These are phyloP conservation scores for Chalciporus piperatus DNA, from an alignment of 768 basidiomycete genomes.

Conservation along the genomic window DNA sequence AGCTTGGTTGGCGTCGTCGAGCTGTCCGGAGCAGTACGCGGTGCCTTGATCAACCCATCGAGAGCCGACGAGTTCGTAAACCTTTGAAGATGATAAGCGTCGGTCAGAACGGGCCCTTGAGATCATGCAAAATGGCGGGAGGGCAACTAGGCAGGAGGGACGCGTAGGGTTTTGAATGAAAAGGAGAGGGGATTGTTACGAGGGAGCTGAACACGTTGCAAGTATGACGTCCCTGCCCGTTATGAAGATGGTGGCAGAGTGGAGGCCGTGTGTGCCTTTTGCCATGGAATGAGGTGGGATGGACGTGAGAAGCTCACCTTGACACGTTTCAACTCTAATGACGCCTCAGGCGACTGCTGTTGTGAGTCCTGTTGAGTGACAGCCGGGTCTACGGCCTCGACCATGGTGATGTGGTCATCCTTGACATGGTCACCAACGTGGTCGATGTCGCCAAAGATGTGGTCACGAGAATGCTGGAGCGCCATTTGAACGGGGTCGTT, in stretches of 20 bases:
- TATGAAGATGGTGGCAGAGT: slow-evolving; percentile 22
- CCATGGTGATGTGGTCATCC: slow-evolving; percentile 31
- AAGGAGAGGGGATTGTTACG: slow-evolving; percentile 6
- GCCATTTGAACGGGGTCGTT: slow-evolving; percentile 28
- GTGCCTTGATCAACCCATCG: slow-evolving; percentile 97
- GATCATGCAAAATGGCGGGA: slow-evolving; percentile 27
- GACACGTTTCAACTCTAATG: slow-evolving; percentile 82
- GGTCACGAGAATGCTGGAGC: slow-evolving; percentile 31
- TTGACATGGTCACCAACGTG: slow-evolving; percentile 34
- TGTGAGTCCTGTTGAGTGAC: slow-evolving; percentile 52
- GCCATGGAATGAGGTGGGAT: slow-evolving; percentile 15
- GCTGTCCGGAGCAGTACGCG: slow-evolving; percentile 92
- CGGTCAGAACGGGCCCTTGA: slow-evolving; percentile 30
- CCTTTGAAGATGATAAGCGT: slow-evolving; percentile 47
- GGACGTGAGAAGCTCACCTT: slow-evolving; percentile 50
- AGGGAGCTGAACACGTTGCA: slow-evolving; percentile 24
- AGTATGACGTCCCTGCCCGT: slow-evolving; percentile 18
- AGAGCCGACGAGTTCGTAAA: slow-evolving; percentile 89
- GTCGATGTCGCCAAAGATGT: slow-evolving; percentile 32
- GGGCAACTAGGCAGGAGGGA: slow-evolving; percentile 20
- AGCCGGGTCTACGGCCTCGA: slow-evolving; percentile 37
- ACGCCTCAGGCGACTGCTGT: slow-evolving; percentile 61
- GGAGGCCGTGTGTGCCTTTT: slow-evolving; percentile 11
- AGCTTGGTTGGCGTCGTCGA: slow-evolving; percentile 72
- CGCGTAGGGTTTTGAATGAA: slow-evolving; percentile 16